Conservation (phyloP, 345 rosid species). For the Corymbia maculata region DNA sequence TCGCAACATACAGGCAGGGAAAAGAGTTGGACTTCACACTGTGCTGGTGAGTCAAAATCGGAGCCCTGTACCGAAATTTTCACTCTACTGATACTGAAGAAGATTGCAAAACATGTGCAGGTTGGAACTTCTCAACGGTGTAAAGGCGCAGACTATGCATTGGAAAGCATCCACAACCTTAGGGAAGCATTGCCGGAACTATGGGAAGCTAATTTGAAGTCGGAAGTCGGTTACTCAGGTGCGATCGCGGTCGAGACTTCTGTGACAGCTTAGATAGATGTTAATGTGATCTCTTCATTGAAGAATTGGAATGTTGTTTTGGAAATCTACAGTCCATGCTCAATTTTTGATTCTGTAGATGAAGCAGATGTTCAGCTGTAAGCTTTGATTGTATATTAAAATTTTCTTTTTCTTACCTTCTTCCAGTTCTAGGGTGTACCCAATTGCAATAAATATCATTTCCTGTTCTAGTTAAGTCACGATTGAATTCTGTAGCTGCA, state of each 20-base stretch:
- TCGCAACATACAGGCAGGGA: slow-evolving; percentile 65
- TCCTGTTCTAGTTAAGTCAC: neutral
- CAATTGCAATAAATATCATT: neutral
- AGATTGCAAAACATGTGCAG: slow-evolving; percentile 12
- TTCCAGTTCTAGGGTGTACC: neutral
- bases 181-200: slow-evolving; percentile 71
- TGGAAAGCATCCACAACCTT: slow-evolving; percentile 76
- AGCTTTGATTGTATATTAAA: neutral
- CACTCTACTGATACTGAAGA: neutral
- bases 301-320: neutral
- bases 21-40: slow-evolving; percentile 58
- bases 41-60: slow-evolving; percentile 46
- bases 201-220: slow-evolving; percentile 41
- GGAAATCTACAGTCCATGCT: neutral
- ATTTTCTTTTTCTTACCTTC: neutral
- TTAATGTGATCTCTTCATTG: neutral
- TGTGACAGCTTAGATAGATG: slow-evolving; percentile 36
- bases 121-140: slow-evolving; percentile 56
- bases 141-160: slow-evolving; percentile 65
- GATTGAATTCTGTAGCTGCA: neutral
- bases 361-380: neutral
- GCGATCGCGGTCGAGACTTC: slow-evolving; percentile 53
- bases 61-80: neutral
- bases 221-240: slow-evolving; percentile 24
- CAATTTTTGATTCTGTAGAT: neutral